Base-by-base conservation (phyloP, 768 basidiomycete species). In the Daedaleopsis sinensis region DNA sequence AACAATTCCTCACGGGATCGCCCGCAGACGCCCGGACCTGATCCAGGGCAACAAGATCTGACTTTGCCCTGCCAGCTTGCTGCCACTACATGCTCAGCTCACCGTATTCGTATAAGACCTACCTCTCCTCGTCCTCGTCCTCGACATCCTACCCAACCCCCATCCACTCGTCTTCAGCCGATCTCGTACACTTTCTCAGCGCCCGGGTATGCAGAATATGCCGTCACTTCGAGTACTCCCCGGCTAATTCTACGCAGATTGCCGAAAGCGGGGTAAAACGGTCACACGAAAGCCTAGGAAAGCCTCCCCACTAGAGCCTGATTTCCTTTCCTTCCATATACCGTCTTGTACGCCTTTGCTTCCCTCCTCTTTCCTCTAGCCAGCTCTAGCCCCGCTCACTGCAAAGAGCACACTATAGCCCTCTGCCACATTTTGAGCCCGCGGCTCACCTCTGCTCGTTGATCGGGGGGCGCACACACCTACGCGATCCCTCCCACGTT, bases 251-350 rank as follows among this genome's bases (percentile, higher is more conserved):
- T 16, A 55, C 61, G 52, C 54, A 58, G 57, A 58, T 62, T 62
- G 61, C 61, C 61, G 61, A 61, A 62, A 58, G 56, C 52, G 56
- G 61, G 57, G 56, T 54, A 55, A 32, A n/a, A 50, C 56, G 55
- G 61, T 62, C 61, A 58, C 61, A 63, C 62, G 62, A 58, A 63
- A 57, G 46, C 62, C 52, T 54, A 63, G 57, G 62, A 58, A 63
- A 57, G 46, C 62, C 52, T 54, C 52, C 48, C 47, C 46, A 54
- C 51, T 47, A 39, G 46, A 57, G 56, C 57, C 52, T 53, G 43
- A 39, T 46, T 51, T 56, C 35, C 50, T 19, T 50, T 24, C 61
- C 52, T 27, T 57, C 49, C 52, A n/a, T 53, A 39, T 44, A 48
- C 49, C 55, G 49, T 47, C 55, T 44, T 55, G 27, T 57, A 24